Evolutionary conservation across 2,329 filamentous ascomycete species (phyloP).

Genomic region (Penicillium digitatum): DNA sequence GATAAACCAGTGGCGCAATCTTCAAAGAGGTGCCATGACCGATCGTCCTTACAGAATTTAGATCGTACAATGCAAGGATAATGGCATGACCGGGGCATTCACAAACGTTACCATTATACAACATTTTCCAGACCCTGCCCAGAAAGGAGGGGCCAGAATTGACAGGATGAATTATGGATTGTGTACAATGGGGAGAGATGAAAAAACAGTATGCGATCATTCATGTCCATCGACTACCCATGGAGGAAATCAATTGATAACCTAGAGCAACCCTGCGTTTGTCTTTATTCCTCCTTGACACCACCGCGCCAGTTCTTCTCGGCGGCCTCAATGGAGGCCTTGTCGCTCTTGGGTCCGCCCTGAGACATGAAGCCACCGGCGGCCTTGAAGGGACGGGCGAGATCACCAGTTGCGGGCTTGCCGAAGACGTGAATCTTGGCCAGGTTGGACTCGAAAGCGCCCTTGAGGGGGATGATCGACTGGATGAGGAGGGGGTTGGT

Average conservation of each 20-base stretch:
- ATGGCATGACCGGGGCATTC: neutral
- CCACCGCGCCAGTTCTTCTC: conserved; percentile 50
- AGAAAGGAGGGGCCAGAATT: neutral
- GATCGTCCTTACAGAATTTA: neutral
- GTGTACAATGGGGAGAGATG: conserved; percentile 2
- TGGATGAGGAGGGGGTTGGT: conserved; percentile 98
- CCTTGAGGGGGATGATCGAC: conserved; percentile 96
- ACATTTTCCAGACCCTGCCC: neutral
- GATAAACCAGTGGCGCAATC: neutral
- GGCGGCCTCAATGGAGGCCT: conserved; percentile 62
- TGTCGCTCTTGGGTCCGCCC: conserved; percentile 78
- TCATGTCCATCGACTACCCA: neutral
- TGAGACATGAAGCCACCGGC: conserved; percentile 72
- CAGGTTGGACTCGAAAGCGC: conserved; percentile 89
- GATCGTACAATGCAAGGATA: neutral
- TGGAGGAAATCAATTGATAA: neutral
- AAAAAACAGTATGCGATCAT: conserved; percentile 1
- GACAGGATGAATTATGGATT: conserved; percentile 5
- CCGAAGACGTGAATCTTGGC: conserved; percentile 94
- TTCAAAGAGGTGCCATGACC: neutral
- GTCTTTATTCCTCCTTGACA: conserved; percentile 48
- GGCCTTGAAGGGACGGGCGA: conserved; percentile 94
- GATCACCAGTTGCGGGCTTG: conserved; percentile 78
- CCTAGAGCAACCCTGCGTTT: neutral
- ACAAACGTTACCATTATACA: neutral